Conservation (phyloP, 1,284 basidiomycete genomes). For the Rhodotorula sp. region DNA sequence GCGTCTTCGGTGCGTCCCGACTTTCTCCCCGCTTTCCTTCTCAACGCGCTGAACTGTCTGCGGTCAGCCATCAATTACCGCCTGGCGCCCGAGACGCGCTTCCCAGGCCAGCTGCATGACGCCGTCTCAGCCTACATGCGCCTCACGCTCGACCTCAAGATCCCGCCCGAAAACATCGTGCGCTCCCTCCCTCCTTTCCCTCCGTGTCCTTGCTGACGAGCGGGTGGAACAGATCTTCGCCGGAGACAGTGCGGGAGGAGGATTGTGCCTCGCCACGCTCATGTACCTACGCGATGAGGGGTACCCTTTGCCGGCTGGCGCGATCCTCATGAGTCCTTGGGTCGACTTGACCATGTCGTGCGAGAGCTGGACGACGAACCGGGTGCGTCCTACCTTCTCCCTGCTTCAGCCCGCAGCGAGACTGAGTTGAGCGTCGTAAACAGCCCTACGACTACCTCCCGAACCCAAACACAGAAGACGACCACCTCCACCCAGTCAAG, state of each 20-base stretch:
- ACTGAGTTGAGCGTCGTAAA: slow-evolving; percentile 53
- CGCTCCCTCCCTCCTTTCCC: background rate
- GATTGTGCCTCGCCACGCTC: slow-evolving; percentile 76
- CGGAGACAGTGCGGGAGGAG: slow-evolving; percentile 86
- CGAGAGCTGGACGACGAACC: slow-evolving; percentile 94
- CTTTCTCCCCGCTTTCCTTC: too few species aligned
- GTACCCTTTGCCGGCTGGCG: slow-evolving; percentile 75
- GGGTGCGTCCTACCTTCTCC: slow-evolving; percentile 49
- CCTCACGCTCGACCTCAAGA: slow-evolving; percentile 80
- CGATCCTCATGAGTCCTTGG: slow-evolving; percentile 89
- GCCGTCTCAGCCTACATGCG: slow-evolving; percentile 83
- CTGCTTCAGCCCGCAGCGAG: slow-evolving; percentile 42
- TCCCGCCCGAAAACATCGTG: slow-evolving; percentile 85
- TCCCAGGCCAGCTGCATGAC: slow-evolving; percentile 92
- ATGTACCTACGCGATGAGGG: slow-evolving; percentile 70
- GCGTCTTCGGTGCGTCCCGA: slow-evolving; percentile 76
- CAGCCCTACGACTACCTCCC: slow-evolving; percentile 52
- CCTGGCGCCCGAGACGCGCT: slow-evolving; percentile 87
- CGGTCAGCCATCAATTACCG: slow-evolving; percentile 88
- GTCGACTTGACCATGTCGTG: slow-evolving; percentile 72
- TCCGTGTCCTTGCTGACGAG: too few species aligned
- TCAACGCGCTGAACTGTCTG: background rate
- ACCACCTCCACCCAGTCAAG: slow-evolving; percentile 88
- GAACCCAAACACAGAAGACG: slow-evolving; percentile 50
- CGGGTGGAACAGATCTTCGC: slow-evolving; percentile 44